Base-by-base conservation (phyloP, 345 rosid genomes). In the Rhizophora mangle region DNA sequence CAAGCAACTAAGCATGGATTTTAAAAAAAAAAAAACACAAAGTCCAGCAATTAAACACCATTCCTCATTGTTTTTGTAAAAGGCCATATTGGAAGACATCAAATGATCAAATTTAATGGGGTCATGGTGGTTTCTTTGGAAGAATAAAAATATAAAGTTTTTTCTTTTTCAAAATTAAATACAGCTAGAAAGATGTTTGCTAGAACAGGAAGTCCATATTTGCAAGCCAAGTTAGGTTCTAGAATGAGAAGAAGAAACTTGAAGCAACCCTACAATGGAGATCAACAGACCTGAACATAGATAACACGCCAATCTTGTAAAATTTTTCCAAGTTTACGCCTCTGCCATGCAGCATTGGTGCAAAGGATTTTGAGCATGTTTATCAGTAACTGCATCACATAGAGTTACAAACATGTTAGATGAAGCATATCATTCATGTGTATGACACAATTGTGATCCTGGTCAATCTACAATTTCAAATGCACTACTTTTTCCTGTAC, bases 261-360 rank as follows among this genome's bases (percentile, higher is more conserved):
- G 24, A 15, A 56, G 60, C 60, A 34, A 58, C 61, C 8, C 27
- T 6, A 30, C 6, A 54, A 49, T 19, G 62, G 36, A 39, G 53
- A 67, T 30, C 32, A 59, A 74, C 77, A 72, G 49, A 90, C 99
- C 98, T 92, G 98, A 32, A 88, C 80, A 71, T 74, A 78, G 72
- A 90, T 82, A 76, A 87, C 80, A 67, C 96, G 91, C 99, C 99
- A 96, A 80, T 96, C 98, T 76, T 92, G 94, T 71, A 96, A 82
- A 70, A 90, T 82, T 82, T 96, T 96, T 64, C 99, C 99, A 63
- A 96, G 97, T 80, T 92, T 92, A 65, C 99, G 94, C 83, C 99
- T 92, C 83, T 96, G 98, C 99, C 99, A 96, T 46, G 98, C 90
- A 83, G 89, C 76, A 85, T 96, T 96, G 70, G 99, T 88, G 76